Evolutionary conservation across 176 grass and related monocot species (phyloP).

Genomic region (Triticum turgidum): DNA sequence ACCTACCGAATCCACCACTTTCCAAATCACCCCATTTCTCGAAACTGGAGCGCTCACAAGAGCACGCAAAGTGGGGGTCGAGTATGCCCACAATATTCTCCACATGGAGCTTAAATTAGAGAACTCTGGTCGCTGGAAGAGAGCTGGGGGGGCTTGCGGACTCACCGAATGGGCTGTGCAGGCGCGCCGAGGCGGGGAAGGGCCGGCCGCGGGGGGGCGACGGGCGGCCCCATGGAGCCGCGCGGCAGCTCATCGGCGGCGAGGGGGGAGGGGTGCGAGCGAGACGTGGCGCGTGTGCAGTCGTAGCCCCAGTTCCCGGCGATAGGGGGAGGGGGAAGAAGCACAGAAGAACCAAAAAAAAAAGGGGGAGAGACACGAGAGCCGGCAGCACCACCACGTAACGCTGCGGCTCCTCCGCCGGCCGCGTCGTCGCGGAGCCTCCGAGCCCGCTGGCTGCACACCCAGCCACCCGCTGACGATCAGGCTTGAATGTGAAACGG

Average conservation of each 20-base stretch:
- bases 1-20: background rate
- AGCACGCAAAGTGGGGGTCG: too few relatives aligned
- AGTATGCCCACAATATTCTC: background rate
- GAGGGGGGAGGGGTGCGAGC: background rate
- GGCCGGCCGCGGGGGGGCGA: background rate
- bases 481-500: background rate
- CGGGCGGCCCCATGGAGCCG: constrained; percentile 33
- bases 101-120: constrained; percentile 3
- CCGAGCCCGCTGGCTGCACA: background rate
- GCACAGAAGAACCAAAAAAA: too few relatives aligned
- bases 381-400: background rate
- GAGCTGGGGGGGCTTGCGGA: background rate
- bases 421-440: background rate
- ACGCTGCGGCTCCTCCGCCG: background rate
- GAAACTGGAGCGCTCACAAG: too few relatives aligned
- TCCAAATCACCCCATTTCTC: background rate
- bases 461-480: background rate
- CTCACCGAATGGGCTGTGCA: constrained; percentile 22
- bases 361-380: background rate
- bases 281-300: constrained; percentile 28
- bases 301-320: background rate
- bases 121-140: background rate
- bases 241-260: constrained; percentile 47
- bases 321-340: background rate
- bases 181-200: constrained; percentile 25